A percentile compares a stretch with the other conserved stretches of the same genome.
phyloP scores from a whole-genome alignment of 345 rosid genomes.

The Eucalyptus fibrosa region DNA sequence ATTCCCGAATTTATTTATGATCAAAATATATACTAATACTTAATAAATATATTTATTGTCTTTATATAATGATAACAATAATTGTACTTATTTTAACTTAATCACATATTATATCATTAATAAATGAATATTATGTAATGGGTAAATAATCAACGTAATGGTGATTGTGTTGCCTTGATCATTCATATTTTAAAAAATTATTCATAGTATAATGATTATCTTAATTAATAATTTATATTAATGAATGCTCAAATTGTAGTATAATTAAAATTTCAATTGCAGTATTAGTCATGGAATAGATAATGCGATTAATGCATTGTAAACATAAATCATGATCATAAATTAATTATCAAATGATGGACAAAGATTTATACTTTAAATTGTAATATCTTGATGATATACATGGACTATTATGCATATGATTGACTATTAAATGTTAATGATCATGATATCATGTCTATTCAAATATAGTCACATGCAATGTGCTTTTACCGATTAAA shows the following conservation, averaged over 20 bases:
- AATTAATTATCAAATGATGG: not conserved
- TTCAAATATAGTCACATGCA: not conserved
- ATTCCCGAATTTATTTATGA: not conserved
- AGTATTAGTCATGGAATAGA: not conserved
- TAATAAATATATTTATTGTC: not conserved
- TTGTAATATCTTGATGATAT: not conserved
- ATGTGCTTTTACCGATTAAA: not conserved
- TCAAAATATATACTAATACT: not conserved
- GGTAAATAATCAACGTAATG: accelerated
- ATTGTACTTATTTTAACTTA: not conserved
- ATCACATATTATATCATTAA: not conserved
- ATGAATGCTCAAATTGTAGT: not conserved
- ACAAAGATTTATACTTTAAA: not conserved
- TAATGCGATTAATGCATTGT: not conserved
- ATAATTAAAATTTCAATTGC: not conserved
- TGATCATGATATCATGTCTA: not conserved
- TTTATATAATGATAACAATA: not conserved
- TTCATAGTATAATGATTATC: not conserved
- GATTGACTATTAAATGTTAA: not conserved
- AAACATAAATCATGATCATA: not conserved
- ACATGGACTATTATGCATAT: not conserved
- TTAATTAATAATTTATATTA: not conserved
- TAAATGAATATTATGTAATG: not conserved
- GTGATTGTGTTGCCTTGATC: not conserved
- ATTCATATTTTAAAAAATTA: not conserved